Conservation (phyloP, 192 early-diverging fungal genomes). For the Chytriomyces sp. region DNA sequence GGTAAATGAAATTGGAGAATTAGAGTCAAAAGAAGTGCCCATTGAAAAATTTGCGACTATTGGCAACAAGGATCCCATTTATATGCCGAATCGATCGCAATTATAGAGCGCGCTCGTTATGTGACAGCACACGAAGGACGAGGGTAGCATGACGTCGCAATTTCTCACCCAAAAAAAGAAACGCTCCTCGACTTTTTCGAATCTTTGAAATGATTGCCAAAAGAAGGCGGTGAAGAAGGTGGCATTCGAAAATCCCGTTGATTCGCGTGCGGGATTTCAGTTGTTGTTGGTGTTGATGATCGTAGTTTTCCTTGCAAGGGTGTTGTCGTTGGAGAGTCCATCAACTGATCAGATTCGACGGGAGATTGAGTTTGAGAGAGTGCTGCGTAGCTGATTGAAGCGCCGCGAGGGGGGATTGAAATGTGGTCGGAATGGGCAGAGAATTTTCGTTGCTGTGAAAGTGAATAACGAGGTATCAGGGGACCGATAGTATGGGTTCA, state of each 20-base stretch:
- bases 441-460: constrained; percentile 33
- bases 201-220: not conserved
- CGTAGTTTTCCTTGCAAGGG: too few relatives aligned
- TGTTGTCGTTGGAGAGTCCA: constrained; percentile 9
- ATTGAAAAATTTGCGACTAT: too few relatives aligned
- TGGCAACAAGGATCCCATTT: not conserved
- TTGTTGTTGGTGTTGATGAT: not conserved
- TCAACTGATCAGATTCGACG: constrained; percentile 15
- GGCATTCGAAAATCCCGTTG: too few relatives aligned
- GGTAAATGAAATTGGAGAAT: too few relatives aligned
- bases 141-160: not conserved
- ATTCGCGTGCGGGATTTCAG: too few relatives aligned
- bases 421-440: not conserved
- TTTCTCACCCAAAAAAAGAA: constrained; percentile 19
- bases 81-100: too few relatives aligned
- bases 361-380: constrained; percentile 1
- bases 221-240: not conserved
- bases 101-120: too few relatives aligned
- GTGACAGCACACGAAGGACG: not conserved
- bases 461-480: not conserved
- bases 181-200: constrained; percentile 8
- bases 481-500: not conserved
- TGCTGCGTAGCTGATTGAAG: not conserved
- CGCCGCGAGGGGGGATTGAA: constrained; percentile 7
- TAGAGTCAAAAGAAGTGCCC: too few relatives aligned